Evolutionary conservation across 495 filamentous ascomycete genomes (phyloP).

Genomic region (Aspergillus biplanus): DNA sequence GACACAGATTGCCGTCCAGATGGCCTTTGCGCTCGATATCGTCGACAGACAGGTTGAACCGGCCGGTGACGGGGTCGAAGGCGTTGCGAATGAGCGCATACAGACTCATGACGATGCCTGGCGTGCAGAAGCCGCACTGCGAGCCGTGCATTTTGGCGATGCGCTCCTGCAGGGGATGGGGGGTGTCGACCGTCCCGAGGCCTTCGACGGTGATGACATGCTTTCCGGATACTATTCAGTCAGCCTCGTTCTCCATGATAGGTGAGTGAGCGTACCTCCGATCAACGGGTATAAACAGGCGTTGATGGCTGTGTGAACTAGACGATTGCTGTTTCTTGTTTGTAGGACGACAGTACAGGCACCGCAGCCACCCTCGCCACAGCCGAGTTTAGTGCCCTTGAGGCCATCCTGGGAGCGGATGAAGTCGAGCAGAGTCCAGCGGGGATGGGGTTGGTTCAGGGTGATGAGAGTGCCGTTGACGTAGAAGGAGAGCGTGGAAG

Average conservation of each 20-base stretch:
- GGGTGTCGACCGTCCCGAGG: slow-evolving; percentile 82
- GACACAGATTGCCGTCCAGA: slow-evolving; percentile 93
- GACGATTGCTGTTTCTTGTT: slow-evolving; percentile 41
- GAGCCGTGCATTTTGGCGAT: slow-evolving; percentile 74
- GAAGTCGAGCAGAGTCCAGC: slow-evolving; percentile 50
- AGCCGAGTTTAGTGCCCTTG: slow-evolving; percentile 67
- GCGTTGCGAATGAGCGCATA: slow-evolving; percentile 77
- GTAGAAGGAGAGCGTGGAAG: slow-evolving; percentile 35
- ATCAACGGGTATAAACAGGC: slow-evolving; percentile 90
- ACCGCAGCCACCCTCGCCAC: slow-evolving; percentile 94
- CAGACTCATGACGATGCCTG: slow-evolving; percentile 89
- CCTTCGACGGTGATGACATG: slow-evolving; percentile 99
- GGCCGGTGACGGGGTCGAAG: slow-evolving; percentile 47
- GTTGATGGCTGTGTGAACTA: slow-evolving; percentile 89
- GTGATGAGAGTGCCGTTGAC: slow-evolving; percentile 34
- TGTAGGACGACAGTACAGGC: slow-evolving; percentile 86
- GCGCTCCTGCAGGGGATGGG: slow-evolving; percentile 90
- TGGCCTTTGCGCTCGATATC: slow-evolving; percentile 75
- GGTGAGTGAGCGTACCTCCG: too few species aligned
- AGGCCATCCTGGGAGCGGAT: slow-evolving; percentile 47
- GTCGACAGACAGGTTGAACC: slow-evolving; percentile 53
- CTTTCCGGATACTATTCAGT: slow-evolving; percentile 74
- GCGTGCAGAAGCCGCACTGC: slow-evolving; percentile 88
- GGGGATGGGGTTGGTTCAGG: slow-evolving; percentile 32
- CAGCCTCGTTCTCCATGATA: too few species aligned